A percentile compares a stretch with the other conserved stretches of the same genome.
Conservation (phyloP, 352 stramenopile genomes). For the Phytophthora rubi region DNA sequence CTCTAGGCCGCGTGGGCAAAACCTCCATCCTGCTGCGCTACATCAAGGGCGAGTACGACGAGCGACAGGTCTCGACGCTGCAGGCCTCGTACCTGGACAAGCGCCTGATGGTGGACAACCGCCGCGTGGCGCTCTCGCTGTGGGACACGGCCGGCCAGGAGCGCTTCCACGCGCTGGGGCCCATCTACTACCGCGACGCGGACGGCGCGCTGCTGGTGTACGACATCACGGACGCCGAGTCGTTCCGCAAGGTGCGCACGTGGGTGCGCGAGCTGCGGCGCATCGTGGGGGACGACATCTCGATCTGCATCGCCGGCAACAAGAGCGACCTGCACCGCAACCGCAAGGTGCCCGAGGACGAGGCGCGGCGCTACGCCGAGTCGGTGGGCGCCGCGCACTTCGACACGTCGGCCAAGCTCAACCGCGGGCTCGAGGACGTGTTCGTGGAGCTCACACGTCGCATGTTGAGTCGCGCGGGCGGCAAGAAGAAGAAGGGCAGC, state of each 20-base stretch:
- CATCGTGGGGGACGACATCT: conserved; percentile 92
- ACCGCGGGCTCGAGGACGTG: conserved; percentile 90
- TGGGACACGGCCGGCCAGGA: conserved; percentile 91
- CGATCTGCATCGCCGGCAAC: conserved; percentile 93
- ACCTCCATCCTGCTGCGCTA: conserved; percentile 95
- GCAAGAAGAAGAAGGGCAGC: conserved; percentile 84
- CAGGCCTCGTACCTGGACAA: conserved; percentile 95
- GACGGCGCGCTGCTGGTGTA: conserved; percentile 91
- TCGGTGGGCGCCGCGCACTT: conserved; percentile 91
- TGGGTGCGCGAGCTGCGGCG: conserved; percentile 93
- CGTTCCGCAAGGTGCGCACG: conserved; percentile 92
- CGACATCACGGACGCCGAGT: conserved; percentile 93
- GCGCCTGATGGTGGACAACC: conserved; percentile 84
- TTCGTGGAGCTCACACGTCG: conserved; percentile 91
- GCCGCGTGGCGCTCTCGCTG: conserved; percentile 81
- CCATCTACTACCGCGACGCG: conserved; percentile 93
- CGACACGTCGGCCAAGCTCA: conserved; percentile 93
- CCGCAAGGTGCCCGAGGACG: conserved; percentile 87
- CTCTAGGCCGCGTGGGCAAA: conserved; percentile 92
- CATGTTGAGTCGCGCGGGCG: conserved; percentile 69
- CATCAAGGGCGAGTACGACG: conserved; percentile 94
- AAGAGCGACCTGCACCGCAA: conserved; percentile 92
- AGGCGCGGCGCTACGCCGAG: conserved; percentile 85
- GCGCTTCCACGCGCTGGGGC: conserved; percentile 86
- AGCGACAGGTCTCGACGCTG: conserved; percentile 91